Evolutionary conservation across 2,329 filamentous ascomycete species (phyloP).

Genomic region (Phyllosticta capitalensis): DNA sequence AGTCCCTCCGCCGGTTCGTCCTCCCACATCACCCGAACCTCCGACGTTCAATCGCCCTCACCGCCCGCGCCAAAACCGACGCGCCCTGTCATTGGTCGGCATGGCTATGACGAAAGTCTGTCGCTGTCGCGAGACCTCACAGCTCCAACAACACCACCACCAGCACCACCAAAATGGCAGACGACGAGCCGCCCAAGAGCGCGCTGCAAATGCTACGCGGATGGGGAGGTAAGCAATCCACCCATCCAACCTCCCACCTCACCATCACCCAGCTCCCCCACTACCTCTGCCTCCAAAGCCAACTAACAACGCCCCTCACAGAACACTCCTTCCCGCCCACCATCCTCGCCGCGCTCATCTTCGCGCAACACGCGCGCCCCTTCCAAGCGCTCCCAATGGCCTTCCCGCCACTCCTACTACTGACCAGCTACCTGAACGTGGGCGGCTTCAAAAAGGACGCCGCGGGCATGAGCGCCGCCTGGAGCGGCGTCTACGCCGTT

Average conservation of each 20-base stretch:
- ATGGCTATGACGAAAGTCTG: conserved; percentile 3
- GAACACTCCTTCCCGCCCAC: conserved; percentile 57
- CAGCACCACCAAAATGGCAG: conserved; percentile 25
- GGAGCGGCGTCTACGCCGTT: conserved; percentile 56
- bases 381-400: conserved; percentile 57
- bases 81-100: background rate
- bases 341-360: conserved; percentile 55
- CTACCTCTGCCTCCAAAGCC: background rate
- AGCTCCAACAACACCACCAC: background rate
- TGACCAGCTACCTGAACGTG: conserved; percentile 57
- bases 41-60: too few relatives aligned
- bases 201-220: conserved; percentile 37
- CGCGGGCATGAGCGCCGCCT: conserved; percentile 54
- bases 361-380: conserved; percentile 57
- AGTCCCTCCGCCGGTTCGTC: too few relatives aligned
- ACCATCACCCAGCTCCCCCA: background rate
- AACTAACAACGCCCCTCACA: conserved; percentile 20
- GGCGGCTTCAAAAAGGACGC: conserved; percentile 53
- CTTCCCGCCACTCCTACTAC: conserved; percentile 56
- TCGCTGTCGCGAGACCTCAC: background rate
- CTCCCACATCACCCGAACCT: too few relatives aligned
- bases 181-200: conserved; percentile 25
- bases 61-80: background rate
- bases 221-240: conserved; percentile 41
- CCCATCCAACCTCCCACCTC: background rate